Conservation (phyloP, 2,329 filamentous ascomycete genomes). For the Monilinia fructigena region DNA sequence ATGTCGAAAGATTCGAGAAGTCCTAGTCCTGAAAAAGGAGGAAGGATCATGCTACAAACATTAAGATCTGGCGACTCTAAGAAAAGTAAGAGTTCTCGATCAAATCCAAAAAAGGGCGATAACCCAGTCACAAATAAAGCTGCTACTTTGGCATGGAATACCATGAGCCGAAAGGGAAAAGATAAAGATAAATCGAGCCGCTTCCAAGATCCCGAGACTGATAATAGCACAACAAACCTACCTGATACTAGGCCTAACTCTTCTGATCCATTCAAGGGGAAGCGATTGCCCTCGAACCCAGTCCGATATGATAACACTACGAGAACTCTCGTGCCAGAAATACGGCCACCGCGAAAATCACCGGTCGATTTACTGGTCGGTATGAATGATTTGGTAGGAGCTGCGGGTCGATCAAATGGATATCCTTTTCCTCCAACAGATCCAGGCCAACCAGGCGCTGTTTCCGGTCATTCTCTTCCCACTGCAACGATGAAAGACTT, state of each 20-base stretch:
- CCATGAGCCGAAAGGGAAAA: constrained; percentile 31
- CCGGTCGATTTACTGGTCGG: constrained; percentile 35
- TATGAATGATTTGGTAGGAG: constrained; percentile 29
- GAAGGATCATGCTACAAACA: constrained; percentile 60
- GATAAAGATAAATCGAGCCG: constrained; percentile 34
- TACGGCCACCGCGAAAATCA: constrained; percentile 28
- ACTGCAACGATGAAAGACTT: constrained; percentile 34
- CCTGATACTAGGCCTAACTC: constrained; percentile 31
- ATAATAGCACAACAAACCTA: constrained; percentile 33
- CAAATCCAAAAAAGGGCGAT: constrained; percentile 41
- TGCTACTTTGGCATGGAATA: constrained; percentile 58
- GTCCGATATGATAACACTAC: constrained; percentile 40
- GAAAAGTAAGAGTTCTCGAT: constrained; percentile 43
- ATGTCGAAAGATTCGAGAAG: constrained; percentile 46
- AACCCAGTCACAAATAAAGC: constrained; percentile 59
- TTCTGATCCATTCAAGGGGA: constrained; percentile 27
- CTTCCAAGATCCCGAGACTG: constrained; percentile 35
- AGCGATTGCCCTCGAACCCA: constrained; percentile 29
- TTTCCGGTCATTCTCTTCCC: constrained; percentile 34
- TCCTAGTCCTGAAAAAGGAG: constrained; percentile 55
- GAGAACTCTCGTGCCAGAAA: constrained; percentile 36
- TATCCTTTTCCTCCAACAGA: constrained; percentile 40
- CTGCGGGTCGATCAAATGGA: constrained; percentile 32
- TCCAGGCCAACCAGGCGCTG: constrained; percentile 35
- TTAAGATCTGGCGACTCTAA: constrained; percentile 54